Evolutionary conservation across 345 rosid genomes (phyloP).

Genomic region (Geranium rotundifolium): DNA sequence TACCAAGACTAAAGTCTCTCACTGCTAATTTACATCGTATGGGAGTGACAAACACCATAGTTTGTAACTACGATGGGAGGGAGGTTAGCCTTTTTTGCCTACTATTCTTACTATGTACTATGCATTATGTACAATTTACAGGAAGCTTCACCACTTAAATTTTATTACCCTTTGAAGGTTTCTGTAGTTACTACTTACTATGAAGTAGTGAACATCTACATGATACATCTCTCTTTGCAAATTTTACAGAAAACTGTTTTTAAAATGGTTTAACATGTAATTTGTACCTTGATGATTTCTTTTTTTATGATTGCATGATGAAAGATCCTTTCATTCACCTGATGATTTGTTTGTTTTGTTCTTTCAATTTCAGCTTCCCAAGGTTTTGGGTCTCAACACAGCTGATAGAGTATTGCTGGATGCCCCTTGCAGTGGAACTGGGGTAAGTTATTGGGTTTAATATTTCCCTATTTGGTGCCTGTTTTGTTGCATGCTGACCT

Average conservation of each 20-base stretch:
- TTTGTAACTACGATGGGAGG: conserved; percentile 90
- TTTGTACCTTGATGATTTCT: too few species aligned
- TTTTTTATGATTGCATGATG: too few species aligned
- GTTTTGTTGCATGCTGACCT: conserved; percentile 1
- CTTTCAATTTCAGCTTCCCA: conserved; percentile 49
- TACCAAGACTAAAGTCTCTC: conserved; percentile 66
- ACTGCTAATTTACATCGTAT: conserved; percentile 88
- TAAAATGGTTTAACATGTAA: too few species aligned
- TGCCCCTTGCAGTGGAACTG: conserved; percentile 99
- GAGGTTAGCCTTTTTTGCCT: conserved; percentile 44
- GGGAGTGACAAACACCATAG: conserved; percentile 90
- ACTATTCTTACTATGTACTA: not conserved
- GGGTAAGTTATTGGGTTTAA: conserved; percentile 43
- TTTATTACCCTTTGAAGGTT: not conserved
- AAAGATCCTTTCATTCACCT: too few species aligned
- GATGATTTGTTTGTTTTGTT: too few species aligned
- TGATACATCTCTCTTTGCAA: too few species aligned
- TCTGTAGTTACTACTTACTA: not conserved
- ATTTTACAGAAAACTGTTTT: too few species aligned
- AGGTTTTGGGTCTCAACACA: conserved; percentile 58
- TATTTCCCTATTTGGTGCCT: not conserved
- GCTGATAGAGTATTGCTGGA: conserved; percentile 84
- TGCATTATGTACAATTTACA: not conserved
- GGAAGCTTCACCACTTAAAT: not conserved
- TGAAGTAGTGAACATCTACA: too few species aligned